Evolutionary conservation across 208 protist species (phyloP), one percentile per base, ranked within the genome.

Genomic region (Blechomonas ayalai): DNA sequence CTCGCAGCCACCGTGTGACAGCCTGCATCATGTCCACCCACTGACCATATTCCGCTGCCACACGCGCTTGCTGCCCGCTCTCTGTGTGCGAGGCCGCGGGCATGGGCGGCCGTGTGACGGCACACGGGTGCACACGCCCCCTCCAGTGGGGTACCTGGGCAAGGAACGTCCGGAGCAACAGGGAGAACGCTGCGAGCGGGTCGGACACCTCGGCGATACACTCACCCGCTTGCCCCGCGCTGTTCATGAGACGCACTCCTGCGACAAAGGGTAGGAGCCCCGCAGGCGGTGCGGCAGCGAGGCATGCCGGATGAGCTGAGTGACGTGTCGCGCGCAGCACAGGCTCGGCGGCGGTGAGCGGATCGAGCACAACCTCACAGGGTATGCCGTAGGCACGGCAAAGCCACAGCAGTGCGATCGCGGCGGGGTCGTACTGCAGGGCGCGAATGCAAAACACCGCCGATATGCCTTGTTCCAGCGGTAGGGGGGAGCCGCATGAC

Each of bases 391-490:
- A 74, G 7, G 81, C 67, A 6, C 81, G 65, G 37, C 81, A 86
- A 24, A 90, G 39, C 81, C 81, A 90, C 19, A 86, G 48, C 23
- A 90, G 59, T 4, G 77, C 69, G 38, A 86, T 52, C 16, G 73
- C 76, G 0, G 67, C 70, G 7, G 81, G 81, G 35, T 90, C 81
- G 18, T 61, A 61, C 35, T 82, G 59, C 34, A 72, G 52, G 9
- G 76, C 73, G 34, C 64, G 59, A 18, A 90, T 50, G 22, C 66
- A 56, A 25, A 90, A 71, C 13, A 70, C 52, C 9, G 41, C 35
- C 27, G 28, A 2, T 49, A 49, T 16, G 43, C 43, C 3, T 5
- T 24, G 5, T 8, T 34, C 13, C 19, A 49, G 43, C 38, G 31
- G 28, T 39, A 27, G 4, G 43, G 43, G 16, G n/a, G 25, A 32